Evolutionary conservation across 371 early-diverging fungal genomes (phyloP).

Genomic region (Mortierella sp.): DNA sequence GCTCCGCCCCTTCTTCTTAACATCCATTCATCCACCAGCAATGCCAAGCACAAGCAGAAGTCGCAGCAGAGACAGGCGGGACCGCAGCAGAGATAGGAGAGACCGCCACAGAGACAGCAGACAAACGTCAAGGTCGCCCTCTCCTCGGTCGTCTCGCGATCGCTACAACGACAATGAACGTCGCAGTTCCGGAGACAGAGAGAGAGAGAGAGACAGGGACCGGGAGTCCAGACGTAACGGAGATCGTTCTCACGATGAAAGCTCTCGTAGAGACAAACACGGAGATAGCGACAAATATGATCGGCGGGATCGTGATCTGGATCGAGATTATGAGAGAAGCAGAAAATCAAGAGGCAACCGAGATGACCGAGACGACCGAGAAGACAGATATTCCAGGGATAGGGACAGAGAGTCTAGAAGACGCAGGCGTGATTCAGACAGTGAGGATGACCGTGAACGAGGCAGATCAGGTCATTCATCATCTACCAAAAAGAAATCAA

Average conservation of each 20-base stretch:
- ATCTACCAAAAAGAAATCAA: conserved; percentile 39
- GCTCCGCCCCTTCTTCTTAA: not conserved
- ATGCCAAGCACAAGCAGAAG: conserved; percentile 38
- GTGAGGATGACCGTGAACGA: conserved; percentile 19
- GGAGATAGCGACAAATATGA: not conserved
- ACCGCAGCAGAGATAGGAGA: conserved; percentile 24
- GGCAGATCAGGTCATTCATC: conserved; percentile 22
- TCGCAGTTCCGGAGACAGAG: conserved; percentile 7
- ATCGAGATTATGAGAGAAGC: conserved; percentile 5
- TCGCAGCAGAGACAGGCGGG: conserved; percentile 27
- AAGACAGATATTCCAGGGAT: conserved; percentile 6
- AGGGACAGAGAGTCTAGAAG: conserved; percentile 15
- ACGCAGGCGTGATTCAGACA: conserved; percentile 24
- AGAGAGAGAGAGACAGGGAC: conserved; percentile 9
- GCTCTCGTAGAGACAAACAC: not conserved
- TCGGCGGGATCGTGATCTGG: conserved; percentile 11
- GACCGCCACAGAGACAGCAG: conserved; percentile 19
- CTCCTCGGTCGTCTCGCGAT: conserved; percentile 17
- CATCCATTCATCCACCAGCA: conserved; percentile 6
- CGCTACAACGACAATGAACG: conserved; percentile 17
- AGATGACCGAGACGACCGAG: not conserved
- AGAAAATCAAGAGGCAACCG: not conserved
- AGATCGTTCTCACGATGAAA: conserved; percentile 10
- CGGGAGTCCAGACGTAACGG: conserved; percentile 8
- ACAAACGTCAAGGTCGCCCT: conserved; percentile 14